Evolutionary conservation across 176 grass and related monocot species (phyloP), one percentile per base, ranked within the genome.

Genomic region (Triticum turgidum): DNA sequence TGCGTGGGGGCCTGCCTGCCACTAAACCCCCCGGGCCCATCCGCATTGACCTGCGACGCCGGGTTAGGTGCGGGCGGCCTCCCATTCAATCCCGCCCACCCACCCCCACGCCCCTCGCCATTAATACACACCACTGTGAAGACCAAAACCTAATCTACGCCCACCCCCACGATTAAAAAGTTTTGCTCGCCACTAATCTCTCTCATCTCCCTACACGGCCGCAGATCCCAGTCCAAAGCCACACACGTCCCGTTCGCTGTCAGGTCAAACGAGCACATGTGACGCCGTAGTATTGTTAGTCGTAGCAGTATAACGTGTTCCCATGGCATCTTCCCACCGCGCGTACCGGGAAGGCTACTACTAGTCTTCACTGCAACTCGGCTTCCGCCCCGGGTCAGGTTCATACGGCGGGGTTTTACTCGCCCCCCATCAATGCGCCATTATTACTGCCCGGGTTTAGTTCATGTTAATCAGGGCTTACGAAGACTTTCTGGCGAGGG

Each of bases 51-150:
- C 84, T 83, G 90, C 64, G 84, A 84, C 61, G 86, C 85, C 54
- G 27, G 82, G 87, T 97, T 97, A 89, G 92, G 94, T 97, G 89
- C 87, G 88, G 85, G 85, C 88, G 86, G 71, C 71, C 90, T 88
- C 87, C 80, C 86, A 88, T 91, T 91, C 85, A 93, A 93, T 93
- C 84, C 80, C 44, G 67, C 77, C 91, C 91, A 90, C 91, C 91
- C 83, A 94, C 86, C 45, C 88, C 76, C 86, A 75, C 76, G 34
- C 69, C 61, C 81, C 81, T 87, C 77, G 73, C 84, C 86, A 93
- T 90, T 94, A 86, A 89, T 91, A 51, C 83, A 20, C 84, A 86
- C 37, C 84, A 84, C 84, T 83, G 75, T 74, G 79, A 82, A 86
- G 79, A 89, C 73, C 83, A 14, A 61, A 79, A 88, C 72, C 79